Base-by-base conservation (phyloP, 345 rosid species). In the Eucalyptus urophylla region DNA sequence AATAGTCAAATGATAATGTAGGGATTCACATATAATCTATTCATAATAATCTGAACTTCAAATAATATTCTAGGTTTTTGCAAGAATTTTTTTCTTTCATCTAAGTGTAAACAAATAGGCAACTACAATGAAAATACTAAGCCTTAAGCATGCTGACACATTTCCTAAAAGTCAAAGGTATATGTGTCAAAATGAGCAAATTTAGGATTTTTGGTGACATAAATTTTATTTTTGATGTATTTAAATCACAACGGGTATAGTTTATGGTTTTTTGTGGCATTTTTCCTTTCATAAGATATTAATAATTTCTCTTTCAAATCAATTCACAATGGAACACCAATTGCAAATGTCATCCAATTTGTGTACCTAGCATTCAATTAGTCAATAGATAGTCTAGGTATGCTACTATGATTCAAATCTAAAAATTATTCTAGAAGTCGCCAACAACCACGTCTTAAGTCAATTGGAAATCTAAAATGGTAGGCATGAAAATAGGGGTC, bases 131-230 rank as follows among this genome's bases (percentile, higher is more conserved):
- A 69, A 27, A 62, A 27, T 62, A 29, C 58, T 53, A 53, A 53
- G 69, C 69, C 69, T 62, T 62, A 29, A 69, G 43, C 14, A 11
- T 72, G 81, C 27, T 6, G 0, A 72, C 13, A 6, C 27, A 37
- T 19, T 72, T 72, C 25, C 44, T 37, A 33, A 72, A 72, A 53
- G 58, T 53, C 58, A 53, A 53, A 21, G 25, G 58, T 53, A 53
- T 53, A 2, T 1, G 0, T 53, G 0, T 53, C 58, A 21, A 0
- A 21, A 2, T 53, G 25, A 53, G 5, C 58, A 53, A 53, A 53
- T 53, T 53, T 53, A 53, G 11, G 58, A 53, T 8, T 53, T 53
- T 53, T 53, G 25, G 11, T 53, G 5, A 53, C 0, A 0, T 5
- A 0, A 53, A 3, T 7, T 53, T 53, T 53, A 6, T 53, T 53